Percentiles rank a stretch among this genome's conserved stretches.
phyloP scores from a whole-genome alignment of 2,329 filamentous ascomycete species.

The Calonectria ilicicola region DNA sequence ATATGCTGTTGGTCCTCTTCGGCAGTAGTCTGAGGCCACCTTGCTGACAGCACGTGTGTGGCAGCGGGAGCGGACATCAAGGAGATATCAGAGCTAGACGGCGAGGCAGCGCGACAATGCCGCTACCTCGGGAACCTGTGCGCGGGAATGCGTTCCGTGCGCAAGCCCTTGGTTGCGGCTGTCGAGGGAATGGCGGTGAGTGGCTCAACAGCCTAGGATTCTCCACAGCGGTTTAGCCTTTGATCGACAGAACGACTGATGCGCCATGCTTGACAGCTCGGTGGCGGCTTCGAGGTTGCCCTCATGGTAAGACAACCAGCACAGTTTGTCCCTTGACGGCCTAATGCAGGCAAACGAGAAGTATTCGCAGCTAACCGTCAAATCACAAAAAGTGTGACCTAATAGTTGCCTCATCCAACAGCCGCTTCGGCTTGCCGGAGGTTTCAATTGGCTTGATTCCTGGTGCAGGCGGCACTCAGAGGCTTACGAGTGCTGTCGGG shows the following conservation, averaged over 20 bases:
- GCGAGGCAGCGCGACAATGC: constrained; percentile 45
- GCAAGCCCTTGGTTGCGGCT: constrained; percentile 62
- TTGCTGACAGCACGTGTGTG: constrained; percentile 3
- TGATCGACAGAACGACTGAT: constrained; percentile 21
- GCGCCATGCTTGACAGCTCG: constrained; percentile 50
- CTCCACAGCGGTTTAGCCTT: neutral
- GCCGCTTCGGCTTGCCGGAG: constrained; percentile 55
- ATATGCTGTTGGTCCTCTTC: neutral
- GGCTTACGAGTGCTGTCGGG: constrained; percentile 55
- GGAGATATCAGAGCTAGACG: constrained; percentile 50
- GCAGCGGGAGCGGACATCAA: constrained; percentile 51
- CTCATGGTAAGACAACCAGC: constrained; percentile 52
- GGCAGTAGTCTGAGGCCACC: neutral
- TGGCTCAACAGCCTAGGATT: constrained; percentile 20
- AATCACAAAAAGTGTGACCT: constrained; percentile 50
- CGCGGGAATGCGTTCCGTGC: constrained; percentile 46
- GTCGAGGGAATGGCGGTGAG: constrained; percentile 64
- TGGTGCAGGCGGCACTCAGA: constrained; percentile 55
- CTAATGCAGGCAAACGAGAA: neutral
- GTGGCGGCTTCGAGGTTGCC: constrained; percentile 63
- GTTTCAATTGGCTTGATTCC: constrained; percentile 55
- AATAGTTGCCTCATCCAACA: constrained; percentile 50
- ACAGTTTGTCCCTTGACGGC: neutral
- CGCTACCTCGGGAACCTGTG: constrained; percentile 57
- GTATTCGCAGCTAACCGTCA: neutral